These are phyloP conservation scores for Phytophthora megakarya DNA, from an alignment of 352 stramenopile species.

Conservation along the genomic window DNA sequence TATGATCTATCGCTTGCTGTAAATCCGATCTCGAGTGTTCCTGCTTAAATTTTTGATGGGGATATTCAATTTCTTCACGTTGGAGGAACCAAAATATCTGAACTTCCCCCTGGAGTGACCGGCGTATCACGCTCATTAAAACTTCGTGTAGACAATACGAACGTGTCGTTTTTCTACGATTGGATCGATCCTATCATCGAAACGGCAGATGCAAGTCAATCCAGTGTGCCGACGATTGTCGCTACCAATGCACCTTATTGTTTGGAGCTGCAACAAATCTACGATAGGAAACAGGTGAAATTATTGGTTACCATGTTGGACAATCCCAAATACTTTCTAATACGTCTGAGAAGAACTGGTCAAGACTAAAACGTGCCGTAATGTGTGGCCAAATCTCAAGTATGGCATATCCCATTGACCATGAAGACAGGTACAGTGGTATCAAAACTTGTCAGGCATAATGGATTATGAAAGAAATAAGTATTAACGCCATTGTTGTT, in stretches of 20 bases:
- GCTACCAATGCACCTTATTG: constrained; percentile 12
- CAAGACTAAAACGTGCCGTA: neutral
- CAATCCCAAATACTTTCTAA: constrained; percentile 2
- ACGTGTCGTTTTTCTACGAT: constrained; percentile 15
- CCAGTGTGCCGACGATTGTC: neutral
- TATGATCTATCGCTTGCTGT: constrained; percentile 7
- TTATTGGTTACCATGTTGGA: neutral
- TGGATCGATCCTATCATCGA: constrained; percentile 10
- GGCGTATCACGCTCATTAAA: neutral
- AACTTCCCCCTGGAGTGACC: neutral
- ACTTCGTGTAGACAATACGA: constrained; percentile 15
- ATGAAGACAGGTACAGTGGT: neutral
- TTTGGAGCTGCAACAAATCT: constrained; percentile 15
- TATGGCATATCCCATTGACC: neutral
- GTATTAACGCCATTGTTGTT: too few species aligned
- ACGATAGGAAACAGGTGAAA: neutral
- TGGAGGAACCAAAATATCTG: constrained; percentile 1
- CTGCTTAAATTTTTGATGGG: constrained; percentile 2
- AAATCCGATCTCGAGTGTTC: constrained; percentile 16
- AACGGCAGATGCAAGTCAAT: neutral
- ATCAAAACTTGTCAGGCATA: neutral
- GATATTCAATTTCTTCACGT: constrained; percentile 12
- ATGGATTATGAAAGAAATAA: too few species aligned
- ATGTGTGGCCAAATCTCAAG: neutral
- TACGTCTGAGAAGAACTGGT: constrained; percentile 3